These are phyloP conservation scores for Lachnum nothofagi DNA, from an alignment of 2,329 filamentous ascomycete species.

Conservation along the genomic window DNA sequence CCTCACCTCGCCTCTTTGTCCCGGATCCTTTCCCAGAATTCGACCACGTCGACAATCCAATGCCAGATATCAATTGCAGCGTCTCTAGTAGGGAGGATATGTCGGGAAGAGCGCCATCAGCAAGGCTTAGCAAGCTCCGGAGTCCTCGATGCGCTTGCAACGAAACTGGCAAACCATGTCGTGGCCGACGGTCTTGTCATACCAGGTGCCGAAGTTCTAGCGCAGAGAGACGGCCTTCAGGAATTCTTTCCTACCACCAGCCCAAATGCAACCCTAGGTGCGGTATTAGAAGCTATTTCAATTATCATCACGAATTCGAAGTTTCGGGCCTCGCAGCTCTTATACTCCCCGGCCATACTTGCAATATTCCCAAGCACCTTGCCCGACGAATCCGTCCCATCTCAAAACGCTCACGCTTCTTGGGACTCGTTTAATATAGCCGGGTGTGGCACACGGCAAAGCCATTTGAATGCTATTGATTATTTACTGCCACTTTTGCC, in stretches of 20 bases:
- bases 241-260: constrained; percentile 60
- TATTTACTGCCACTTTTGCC: constrained; percentile 56
- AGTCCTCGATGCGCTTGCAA: constrained; percentile 72
- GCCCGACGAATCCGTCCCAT: constrained; percentile 45
- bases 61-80: constrained; percentile 59
- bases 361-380: constrained; percentile 58
- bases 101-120: constrained; percentile 65
- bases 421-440: constrained; percentile 52
- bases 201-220: constrained; percentile 54
- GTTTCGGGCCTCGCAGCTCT: constrained; percentile 66
- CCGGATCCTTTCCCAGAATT: constrained; percentile 58
- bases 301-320: constrained; percentile 74
- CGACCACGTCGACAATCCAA: constrained; percentile 48
- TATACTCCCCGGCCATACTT: constrained; percentile 63
- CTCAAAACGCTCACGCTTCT: constrained; percentile 44
- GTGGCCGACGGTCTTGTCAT: constrained; percentile 65
- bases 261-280: constrained; percentile 54
- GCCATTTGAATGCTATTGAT: constrained; percentile 55
- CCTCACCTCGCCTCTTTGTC: constrained; percentile 58
- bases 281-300: constrained; percentile 71
- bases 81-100: constrained; percentile 53
- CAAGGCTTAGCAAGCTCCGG: constrained; percentile 65
- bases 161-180: constrained; percentile 66
- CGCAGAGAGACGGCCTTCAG: constrained; percentile 49
- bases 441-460: constrained; percentile 36